A percentile compares a stretch with the other conserved stretches of the same genome.
Evolutionary conservation across 2,329 filamentous ascomycete genomes (phyloP).

Genomic region (Metarhizium anisopliae): DNA sequence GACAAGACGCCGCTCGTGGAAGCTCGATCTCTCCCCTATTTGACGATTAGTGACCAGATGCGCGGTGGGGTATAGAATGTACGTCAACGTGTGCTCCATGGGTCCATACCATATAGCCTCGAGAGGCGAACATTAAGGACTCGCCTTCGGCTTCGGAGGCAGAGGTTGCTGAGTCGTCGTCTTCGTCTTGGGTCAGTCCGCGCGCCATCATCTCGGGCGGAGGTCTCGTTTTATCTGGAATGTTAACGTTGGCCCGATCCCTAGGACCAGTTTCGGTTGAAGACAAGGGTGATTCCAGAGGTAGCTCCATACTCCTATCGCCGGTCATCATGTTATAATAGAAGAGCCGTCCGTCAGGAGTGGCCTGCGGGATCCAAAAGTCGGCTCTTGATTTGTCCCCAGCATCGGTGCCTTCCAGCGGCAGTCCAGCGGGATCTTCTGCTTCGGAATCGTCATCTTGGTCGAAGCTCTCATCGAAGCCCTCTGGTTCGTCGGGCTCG

Average conservation of each 20-base stretch:
- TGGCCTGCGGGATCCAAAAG: conserved; percentile 98
- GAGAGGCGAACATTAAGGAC: conserved; percentile 56
- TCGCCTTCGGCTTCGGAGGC: conserved; percentile 78
- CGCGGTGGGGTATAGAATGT: background rate
- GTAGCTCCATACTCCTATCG: conserved; percentile 88
- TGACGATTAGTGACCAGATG: background rate
- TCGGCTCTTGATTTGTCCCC: conserved; percentile 75
- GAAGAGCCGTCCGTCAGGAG: conserved; percentile 82
- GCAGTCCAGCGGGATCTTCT: conserved; percentile 50
- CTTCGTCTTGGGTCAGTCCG: conserved; percentile 73
- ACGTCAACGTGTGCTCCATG: background rate
- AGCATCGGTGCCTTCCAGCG: conserved; percentile 57
- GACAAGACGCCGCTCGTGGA: conserved; percentile 66
- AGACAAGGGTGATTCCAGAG: conserved; percentile 80
- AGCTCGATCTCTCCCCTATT: conserved; percentile 51
- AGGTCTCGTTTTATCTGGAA: conserved; percentile 83
- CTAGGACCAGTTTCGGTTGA: conserved; percentile 74
- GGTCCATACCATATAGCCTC: conserved; percentile 54
- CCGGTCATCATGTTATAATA: conserved; percentile 98
- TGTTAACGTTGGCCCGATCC: conserved; percentile 78
- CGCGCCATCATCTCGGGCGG: conserved; percentile 87
- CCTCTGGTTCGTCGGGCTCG: conserved; percentile 53
- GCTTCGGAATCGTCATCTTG: conserved; percentile 57
- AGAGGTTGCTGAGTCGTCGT: conserved; percentile 79
- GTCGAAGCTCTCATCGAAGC: conserved; percentile 60